Conservation (phyloP, 2,329 filamentous ascomycete species). For the Ceratocystis eucalypticola region DNA sequence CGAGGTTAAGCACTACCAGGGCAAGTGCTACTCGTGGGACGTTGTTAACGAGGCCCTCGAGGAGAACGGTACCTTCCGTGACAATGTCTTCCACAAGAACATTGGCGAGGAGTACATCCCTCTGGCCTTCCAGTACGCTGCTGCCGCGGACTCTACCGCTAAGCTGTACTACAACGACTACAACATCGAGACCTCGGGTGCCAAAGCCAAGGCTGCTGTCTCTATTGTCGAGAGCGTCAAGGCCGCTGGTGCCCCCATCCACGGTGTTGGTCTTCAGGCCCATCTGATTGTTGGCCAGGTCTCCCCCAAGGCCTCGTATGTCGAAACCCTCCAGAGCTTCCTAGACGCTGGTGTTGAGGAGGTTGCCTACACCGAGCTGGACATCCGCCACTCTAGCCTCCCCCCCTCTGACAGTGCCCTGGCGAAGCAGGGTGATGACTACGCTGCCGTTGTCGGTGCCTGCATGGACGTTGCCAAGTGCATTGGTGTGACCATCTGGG, state of each 20-base stretch:
- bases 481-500: slow-evolving; percentile 28
- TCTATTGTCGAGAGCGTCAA: slow-evolving; percentile 35
- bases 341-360: slow-evolving; percentile 32
- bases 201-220: slow-evolving; percentile 34
- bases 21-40: slow-evolving; percentile 50
- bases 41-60: slow-evolving; percentile 51
- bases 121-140: slow-evolving; percentile 43
- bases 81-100: slow-evolving; percentile 40
- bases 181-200: slow-evolving; percentile 41
- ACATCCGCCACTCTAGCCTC: slow-evolving; percentile 31
- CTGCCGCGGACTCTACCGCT: slow-evolving; percentile 38
- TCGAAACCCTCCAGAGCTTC: slow-evolving; percentile 33
- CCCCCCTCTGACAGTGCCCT: slow-evolving; percentile 25
- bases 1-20: slow-evolving; percentile 44
- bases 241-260: slow-evolving; percentile 40
- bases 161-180: slow-evolving; percentile 48
- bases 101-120: slow-evolving; percentile 45
- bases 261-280: slow-evolving; percentile 49
- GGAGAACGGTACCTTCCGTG: slow-evolving; percentile 41
- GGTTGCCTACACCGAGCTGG: slow-evolving; percentile 42
- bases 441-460: slow-evolving; percentile 24
- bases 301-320: slow-evolving; percentile 30
- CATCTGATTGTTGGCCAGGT: slow-evolving; percentile 46
- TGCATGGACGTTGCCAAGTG: slow-evolving; percentile 25
- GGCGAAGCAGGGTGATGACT: slow-evolving; percentile 25